phyloP scores from a whole-genome alignment of 768 basidiomycete genomes.

The Tulasnella sp. region DNA sequence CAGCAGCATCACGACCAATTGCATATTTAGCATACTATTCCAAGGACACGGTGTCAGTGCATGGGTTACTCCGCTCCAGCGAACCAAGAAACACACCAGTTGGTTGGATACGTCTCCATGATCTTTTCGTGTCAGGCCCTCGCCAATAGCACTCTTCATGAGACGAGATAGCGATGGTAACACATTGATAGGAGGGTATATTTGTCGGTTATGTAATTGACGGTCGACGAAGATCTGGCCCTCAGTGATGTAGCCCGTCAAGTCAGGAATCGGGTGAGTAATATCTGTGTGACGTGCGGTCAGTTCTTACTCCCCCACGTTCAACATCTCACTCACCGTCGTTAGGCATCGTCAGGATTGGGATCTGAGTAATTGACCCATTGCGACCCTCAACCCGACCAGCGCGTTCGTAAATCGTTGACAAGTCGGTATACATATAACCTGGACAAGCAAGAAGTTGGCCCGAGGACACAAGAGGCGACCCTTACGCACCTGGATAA shows the following conservation, averaged over 20 bases:
- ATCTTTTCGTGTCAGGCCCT: constrained; percentile 93
- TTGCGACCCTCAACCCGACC: constrained; percentile 96
- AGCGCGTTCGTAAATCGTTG: constrained; percentile 98
- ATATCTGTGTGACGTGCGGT: constrained; percentile 50
- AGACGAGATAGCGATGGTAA: constrained; percentile 95
- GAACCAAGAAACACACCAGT: constrained; percentile 43
- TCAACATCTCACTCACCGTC: constrained; percentile 53
- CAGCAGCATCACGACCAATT: constrained; percentile 89
- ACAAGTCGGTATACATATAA: constrained; percentile 99
- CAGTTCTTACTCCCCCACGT: background rate
- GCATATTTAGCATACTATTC: constrained; percentile 92
- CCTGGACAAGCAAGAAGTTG: constrained; percentile 27
- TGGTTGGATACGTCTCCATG: constrained; percentile 99
- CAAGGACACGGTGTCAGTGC: constrained; percentile 1
- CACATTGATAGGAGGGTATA: constrained; percentile 99
- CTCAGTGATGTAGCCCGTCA: constrained; percentile 99
- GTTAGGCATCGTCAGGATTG: constrained; percentile 99
- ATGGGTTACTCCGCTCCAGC: background rate
- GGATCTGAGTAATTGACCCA: constrained; percentile 99
- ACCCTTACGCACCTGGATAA: constrained; percentile 48
- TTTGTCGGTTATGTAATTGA: constrained; percentile 89
- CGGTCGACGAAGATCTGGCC: constrained; percentile 99
- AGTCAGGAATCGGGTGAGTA: constrained; percentile 99
- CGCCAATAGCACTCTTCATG: constrained; percentile 99
- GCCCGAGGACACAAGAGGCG: background rate